A percentile compares a stretch with the other conserved stretches of the same genome.
phyloP scores from a whole-genome alignment of 23 red algal genomes.

The Gracilaria gracilis region DNA sequence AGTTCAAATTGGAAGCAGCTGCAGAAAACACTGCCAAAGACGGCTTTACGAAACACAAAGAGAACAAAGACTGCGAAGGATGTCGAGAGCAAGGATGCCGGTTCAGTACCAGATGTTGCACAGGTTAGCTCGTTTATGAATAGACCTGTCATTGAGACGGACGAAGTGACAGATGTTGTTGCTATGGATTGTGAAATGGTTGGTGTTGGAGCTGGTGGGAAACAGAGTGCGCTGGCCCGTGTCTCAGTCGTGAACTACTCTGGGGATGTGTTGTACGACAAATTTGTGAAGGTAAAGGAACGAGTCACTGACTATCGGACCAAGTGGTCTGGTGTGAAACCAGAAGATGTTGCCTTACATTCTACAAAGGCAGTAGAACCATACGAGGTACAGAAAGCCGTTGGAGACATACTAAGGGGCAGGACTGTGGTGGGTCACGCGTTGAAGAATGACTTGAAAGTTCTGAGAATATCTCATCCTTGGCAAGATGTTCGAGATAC shows the following conservation, averaged over 20 bases:
- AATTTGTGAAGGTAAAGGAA: constrained; percentile 76
- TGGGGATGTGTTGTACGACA: constrained; percentile 87
- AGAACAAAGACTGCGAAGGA: background rate
- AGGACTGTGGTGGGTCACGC: constrained; percentile 94
- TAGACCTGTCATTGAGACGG: constrained; percentile 23
- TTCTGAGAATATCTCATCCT: constrained; percentile 89
- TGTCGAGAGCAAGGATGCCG: background rate
- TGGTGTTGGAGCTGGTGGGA: constrained; percentile 85
- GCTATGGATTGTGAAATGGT: constrained; percentile 99
- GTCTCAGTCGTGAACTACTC: constrained; percentile 91
- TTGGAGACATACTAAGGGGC: constrained; percentile 67
- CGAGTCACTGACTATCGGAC: constrained; percentile 94
- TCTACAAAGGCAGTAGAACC: constrained; percentile 38
- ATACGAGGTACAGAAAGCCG: constrained; percentile 75
- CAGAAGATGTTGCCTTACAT: constrained; percentile 61
- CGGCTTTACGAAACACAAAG: background rate
- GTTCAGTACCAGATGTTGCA: background rate
- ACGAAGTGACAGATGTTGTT: constrained; percentile 61
- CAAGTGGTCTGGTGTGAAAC: constrained; percentile 75
- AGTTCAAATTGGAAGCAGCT: constrained; percentile 62
- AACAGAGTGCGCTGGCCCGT: constrained; percentile 87
- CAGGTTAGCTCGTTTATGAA: constrained; percentile 70
- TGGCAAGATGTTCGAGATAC: constrained; percentile 89
- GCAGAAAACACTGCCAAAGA: constrained; percentile 49
- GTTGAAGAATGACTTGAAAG: constrained; percentile 86